A percentile compares a stretch with the other conserved stretches of the same genome.
Conservation (phyloP, 352 stramenopile genomes). For the Pelagophyceae sp. region DNA sequence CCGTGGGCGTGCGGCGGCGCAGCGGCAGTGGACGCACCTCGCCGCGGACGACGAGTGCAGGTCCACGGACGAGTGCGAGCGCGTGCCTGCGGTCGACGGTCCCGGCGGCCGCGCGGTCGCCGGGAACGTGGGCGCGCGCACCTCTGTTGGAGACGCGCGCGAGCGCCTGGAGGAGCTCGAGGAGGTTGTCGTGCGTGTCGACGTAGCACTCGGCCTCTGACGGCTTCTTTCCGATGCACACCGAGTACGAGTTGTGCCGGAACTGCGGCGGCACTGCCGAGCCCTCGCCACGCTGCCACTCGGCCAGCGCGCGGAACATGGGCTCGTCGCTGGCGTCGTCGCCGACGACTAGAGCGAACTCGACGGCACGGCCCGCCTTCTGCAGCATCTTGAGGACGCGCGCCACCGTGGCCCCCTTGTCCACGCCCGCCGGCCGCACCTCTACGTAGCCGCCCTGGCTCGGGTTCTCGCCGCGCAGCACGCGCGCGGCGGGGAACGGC, state of each 20-base stretch:
- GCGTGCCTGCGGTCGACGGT: not conserved
- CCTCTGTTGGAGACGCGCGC: slow-evolving; percentile 19
- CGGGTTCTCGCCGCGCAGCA: slow-evolving; percentile 55
- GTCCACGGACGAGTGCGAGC: too few relatives aligned
- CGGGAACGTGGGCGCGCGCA: slow-evolving; percentile 43
- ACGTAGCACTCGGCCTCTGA: slow-evolving; percentile 80
- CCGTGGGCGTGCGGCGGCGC: not conserved
- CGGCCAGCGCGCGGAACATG: slow-evolving; percentile 67
- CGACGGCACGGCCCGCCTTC: slow-evolving; percentile 57
- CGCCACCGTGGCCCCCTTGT: slow-evolving; percentile 94
- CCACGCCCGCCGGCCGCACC: slow-evolving; percentile 91
- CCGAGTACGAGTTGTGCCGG: slow-evolving; percentile 49
- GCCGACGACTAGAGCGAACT: slow-evolving; percentile 93
- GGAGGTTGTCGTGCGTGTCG: slow-evolving; percentile 38
- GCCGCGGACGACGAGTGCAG: not conserved
- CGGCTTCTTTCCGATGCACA: slow-evolving; percentile 78
- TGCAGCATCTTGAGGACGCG: slow-evolving; percentile 80
- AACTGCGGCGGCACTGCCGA: not conserved
- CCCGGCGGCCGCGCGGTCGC: slow-evolving; percentile 39
- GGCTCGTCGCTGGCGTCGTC: slow-evolving; percentile 97
- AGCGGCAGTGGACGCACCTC: not conserved
- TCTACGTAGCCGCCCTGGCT: slow-evolving; percentile 89
- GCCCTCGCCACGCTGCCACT: not conserved
- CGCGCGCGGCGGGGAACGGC: slow-evolving; percentile 87
- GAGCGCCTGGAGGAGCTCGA: slow-evolving; percentile 19